A percentile compares a stretch with the other conserved stretches of the same genome.
phyloP scores from a whole-genome alignment of 805 yeast species.

The Myxozyma sirexii region DNA sequence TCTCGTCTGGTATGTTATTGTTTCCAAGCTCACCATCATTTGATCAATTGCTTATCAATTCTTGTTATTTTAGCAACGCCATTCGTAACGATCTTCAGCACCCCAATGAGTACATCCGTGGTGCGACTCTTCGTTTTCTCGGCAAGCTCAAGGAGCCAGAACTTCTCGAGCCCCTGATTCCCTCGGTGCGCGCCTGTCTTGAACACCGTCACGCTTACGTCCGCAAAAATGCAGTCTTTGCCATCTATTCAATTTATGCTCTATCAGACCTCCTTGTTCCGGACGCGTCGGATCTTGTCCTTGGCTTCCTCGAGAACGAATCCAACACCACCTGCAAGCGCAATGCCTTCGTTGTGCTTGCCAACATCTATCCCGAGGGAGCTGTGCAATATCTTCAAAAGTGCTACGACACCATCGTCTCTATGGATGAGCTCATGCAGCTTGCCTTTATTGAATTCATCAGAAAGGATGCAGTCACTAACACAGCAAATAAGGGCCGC shows the following conservation, averaged over 20 bases:
- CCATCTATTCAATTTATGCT: slow-evolving; percentile 77
- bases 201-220: slow-evolving; percentile 98
- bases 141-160: slow-evolving; percentile 91
- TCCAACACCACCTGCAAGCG: slow-evolving; percentile 92
- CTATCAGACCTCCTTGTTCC: slow-evolving; percentile 88
- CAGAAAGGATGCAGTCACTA: slow-evolving; percentile 70
- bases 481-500: slow-evolving; percentile 66
- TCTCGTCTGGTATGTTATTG: slow-evolving; percentile 64
- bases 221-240: slow-evolving; percentile 94
- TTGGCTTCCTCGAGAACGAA: slow-evolving; percentile 74
- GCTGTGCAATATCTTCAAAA: slow-evolving; percentile 83
- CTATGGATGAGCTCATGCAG: slow-evolving; percentile 81
- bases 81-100: slow-evolving; percentile 96
- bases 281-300: slow-evolving; percentile 87
- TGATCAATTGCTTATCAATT: background rate
- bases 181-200: slow-evolving; percentile 85
- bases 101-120: slow-evolving; percentile 95
- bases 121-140: slow-evolving; percentile 89
- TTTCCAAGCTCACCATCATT: background rate
- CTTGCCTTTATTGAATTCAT: slow-evolving; percentile 89
- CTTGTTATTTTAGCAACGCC: slow-evolving; percentile 59
- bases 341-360: slow-evolving; percentile 88
- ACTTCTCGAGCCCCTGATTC: slow-evolving; percentile 90
- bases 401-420: slow-evolving; percentile 59
- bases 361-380: slow-evolving; percentile 78